phyloP scores from a whole-genome alignment of 495 filamentous ascomycete species.

The Aspergillus taichungensis region DNA sequence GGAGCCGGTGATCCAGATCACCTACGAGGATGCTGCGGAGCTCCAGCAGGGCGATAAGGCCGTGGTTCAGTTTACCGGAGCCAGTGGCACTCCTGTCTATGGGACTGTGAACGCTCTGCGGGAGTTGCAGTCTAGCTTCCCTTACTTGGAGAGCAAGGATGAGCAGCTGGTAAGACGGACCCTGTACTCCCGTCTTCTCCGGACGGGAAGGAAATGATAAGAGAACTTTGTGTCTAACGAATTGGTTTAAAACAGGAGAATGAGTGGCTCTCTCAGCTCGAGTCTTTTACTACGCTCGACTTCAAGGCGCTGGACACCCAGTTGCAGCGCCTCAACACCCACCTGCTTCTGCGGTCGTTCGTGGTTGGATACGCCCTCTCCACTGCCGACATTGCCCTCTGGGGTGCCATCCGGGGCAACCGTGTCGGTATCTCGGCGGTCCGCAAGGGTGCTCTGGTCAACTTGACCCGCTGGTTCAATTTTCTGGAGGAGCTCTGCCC shows the following conservation, averaged over 20 bases:
- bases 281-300: constrained; percentile 49
- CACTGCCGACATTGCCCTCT: constrained; percentile 71
- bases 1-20: constrained; percentile 35
- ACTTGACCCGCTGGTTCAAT: constrained; percentile 80
- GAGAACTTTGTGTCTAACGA: too few relatives aligned
- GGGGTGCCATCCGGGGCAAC: constrained; percentile 79
- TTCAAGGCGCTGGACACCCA: constrained; percentile 73
- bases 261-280: constrained; percentile 49
- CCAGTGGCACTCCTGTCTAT: constrained; percentile 21
- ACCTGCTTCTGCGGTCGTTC: constrained; percentile 79
- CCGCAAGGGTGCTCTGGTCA: constrained; percentile 66
- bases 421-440: constrained; percentile 73
- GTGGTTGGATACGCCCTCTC: constrained; percentile 75
- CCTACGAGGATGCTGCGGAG: constrained; percentile 38
- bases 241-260: constrained; percentile 25
- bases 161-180: constrained; percentile 28
- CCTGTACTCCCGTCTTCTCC: neutral
- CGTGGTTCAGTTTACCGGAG: constrained; percentile 29
- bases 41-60: constrained; percentile 37
- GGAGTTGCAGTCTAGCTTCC: constrained; percentile 33
- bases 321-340: constrained; percentile 70
- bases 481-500: constrained; percentile 77
- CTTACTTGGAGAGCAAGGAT: constrained; percentile 38
- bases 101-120: constrained; percentile 31
- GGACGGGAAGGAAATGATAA: too few relatives aligned